These are phyloP conservation scores for Pleurotus citrinopileatus DNA, from an alignment of 768 basidiomycete genomes.

Conservation along the genomic window DNA sequence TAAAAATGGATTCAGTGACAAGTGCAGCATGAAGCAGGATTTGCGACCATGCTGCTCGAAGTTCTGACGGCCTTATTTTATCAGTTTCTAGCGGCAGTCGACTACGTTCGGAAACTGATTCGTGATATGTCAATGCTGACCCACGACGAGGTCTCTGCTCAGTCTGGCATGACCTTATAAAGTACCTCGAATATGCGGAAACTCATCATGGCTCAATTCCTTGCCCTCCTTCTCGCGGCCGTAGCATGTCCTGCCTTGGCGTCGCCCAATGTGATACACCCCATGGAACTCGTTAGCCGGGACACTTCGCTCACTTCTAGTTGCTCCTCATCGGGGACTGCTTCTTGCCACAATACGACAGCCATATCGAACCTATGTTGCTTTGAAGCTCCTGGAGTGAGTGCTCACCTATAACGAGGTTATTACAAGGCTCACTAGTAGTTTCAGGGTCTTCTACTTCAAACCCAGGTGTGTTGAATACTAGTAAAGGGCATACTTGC, in stretches of 20 bases:
- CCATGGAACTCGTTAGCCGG: constrained; percentile 26
- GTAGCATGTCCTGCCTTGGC: background rate
- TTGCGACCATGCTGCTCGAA: constrained; percentile 1
- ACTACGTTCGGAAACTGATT: background rate
- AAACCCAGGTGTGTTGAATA: constrained; percentile 16
- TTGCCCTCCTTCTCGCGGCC: background rate
- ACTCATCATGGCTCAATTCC: background rate
- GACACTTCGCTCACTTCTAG: constrained; percentile 36
- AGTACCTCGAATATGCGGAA: background rate
- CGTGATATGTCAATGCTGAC: background rate
- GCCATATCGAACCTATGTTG: constrained; percentile 52
- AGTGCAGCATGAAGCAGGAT: background rate
- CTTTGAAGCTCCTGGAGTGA: constrained; percentile 62
- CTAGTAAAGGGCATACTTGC: background rate
- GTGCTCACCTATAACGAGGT: constrained; percentile 16
- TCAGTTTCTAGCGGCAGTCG: background rate
- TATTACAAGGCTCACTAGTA: background rate
- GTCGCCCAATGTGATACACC: constrained; percentile 2
- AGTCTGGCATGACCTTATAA: background rate
- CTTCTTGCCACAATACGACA: constrained; percentile 55
- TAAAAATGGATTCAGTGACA: background rate
- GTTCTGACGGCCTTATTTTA: background rate
- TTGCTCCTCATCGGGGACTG: constrained; percentile 46
- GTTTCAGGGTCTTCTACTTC: constrained; percentile 20
- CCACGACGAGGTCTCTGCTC: too few relatives aligned